Percentiles rank a stretch among this genome's conserved stretches.
phyloP scores from a whole-genome alignment of 1,139 yeast genomes.

The Arxiozyma slooffiae region DNA sequence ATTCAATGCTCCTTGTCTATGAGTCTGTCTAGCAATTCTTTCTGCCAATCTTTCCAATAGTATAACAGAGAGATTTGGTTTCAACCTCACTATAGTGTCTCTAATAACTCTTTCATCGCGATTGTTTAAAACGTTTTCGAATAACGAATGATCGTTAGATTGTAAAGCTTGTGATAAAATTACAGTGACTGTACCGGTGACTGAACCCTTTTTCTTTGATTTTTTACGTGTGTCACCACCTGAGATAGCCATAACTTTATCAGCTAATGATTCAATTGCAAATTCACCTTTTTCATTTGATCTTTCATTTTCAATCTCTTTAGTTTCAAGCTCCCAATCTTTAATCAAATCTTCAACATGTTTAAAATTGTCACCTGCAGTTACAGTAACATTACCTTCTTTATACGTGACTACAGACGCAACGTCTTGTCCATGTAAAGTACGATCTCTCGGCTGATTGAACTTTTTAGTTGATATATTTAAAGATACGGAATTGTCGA shows the following conservation, averaged over 20 bases:
- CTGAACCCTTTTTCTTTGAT: constrained; percentile 30
- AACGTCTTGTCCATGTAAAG: constrained; percentile 51
- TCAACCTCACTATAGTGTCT: constrained; percentile 59
- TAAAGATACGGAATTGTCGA: constrained; percentile 19
- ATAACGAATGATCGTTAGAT: constrained; percentile 58
- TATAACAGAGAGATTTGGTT: constrained; percentile 61
- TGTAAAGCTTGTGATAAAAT: constrained; percentile 62
- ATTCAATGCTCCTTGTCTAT: constrained; percentile 60
- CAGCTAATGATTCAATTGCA: constrained; percentile 46
- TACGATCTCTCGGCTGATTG: constrained; percentile 29
- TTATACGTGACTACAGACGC: constrained; percentile 63
- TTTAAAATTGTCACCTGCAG: constrained; percentile 55
- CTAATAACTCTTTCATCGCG: constrained; percentile 67
- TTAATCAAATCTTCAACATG: constrained; percentile 37
- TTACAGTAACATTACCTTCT: constrained; percentile 58
- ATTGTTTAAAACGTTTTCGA: constrained; percentile 72
- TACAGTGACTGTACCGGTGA: constrained; percentile 56
- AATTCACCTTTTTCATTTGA: constrained; percentile 17
- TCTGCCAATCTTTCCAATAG: constrained; percentile 79
- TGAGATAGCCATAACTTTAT: constrained; percentile 33
- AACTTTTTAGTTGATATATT: constrained; percentile 29
- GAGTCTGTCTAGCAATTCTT: constrained; percentile 58
- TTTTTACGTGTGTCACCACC: constrained; percentile 2
- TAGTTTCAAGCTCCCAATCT: constrained; percentile 37
- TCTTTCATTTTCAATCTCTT: constrained; percentile 22